Percentiles rank a stretch among this genome's conserved stretches.
phyloP scores from a whole-genome alignment of 2,329 filamentous ascomycete species.

The Tolypocladium cylindrosporum region DNA sequence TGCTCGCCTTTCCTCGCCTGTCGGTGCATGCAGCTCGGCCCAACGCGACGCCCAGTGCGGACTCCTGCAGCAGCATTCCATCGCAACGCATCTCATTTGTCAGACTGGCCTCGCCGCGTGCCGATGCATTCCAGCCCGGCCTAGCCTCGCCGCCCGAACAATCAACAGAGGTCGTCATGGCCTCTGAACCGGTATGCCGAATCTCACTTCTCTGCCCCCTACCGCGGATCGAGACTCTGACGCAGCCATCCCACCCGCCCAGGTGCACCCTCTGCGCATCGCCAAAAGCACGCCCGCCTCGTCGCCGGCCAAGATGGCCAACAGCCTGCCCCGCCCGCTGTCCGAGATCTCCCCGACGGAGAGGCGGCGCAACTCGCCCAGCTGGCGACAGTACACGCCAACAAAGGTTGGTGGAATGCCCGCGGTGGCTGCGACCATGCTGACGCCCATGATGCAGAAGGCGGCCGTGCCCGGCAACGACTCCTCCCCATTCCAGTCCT shows the following conservation, averaged over 20 bases:
- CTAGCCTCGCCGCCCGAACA: conserved; percentile 11
- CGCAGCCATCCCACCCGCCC: conserved; percentile 5
- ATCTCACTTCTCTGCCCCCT: conserved; percentile 6
- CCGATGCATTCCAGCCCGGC: conserved; percentile 19
- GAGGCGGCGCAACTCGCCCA: conserved; percentile 83
- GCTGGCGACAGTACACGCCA: conserved; percentile 58
- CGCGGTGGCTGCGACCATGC: conserved; percentile 1
- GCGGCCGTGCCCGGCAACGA: conserved; percentile 55
- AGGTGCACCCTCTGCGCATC: conserved; percentile 73
- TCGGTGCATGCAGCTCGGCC: not conserved
- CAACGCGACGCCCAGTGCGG: not conserved
- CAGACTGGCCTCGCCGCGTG: conserved; percentile 13
- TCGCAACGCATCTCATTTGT: conserved; percentile 9
- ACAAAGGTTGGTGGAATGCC: conserved; percentile 23
- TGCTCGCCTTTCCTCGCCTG: not conserved
- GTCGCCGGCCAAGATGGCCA: conserved; percentile 54
- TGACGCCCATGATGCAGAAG: conserved; percentile 41
- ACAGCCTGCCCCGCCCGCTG: conserved; percentile 60
- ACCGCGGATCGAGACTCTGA: conserved; percentile 1
- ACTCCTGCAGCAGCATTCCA: conserved; percentile 20
- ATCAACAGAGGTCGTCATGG: conserved; percentile 20
- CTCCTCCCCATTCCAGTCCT: conserved; percentile 77
- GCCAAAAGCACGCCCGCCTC: conserved; percentile 54
- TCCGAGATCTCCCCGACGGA: conserved; percentile 83
- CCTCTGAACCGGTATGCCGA: conserved; percentile 27